phyloP scores from a whole-genome alignment of 495 filamentous ascomycete species.

The Paragyromitra xinjiangensis region DNA sequence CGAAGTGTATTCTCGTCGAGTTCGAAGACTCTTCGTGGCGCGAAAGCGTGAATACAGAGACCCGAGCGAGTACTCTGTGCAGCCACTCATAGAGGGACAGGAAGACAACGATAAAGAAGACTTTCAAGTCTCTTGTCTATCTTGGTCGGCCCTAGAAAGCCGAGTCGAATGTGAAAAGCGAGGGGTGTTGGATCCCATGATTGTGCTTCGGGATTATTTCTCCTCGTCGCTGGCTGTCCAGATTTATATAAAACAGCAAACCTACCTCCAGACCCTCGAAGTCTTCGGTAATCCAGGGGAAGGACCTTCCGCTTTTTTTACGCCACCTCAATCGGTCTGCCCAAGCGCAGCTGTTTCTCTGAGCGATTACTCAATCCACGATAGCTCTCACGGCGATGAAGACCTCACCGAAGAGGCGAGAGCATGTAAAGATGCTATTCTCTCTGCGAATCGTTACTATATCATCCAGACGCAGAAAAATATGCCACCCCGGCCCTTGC shows the following conservation, averaged over 20 bases:
- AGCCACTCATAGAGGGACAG: slow-evolving; percentile 8
- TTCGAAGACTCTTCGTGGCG: slow-evolving; percentile 39
- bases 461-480: slow-evolving; percentile 22
- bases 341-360: slow-evolving; percentile 32
- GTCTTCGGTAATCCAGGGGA: slow-evolving; percentile 28
- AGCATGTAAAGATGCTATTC: slow-evolving; percentile 14
- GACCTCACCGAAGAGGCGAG: slow-evolving; percentile 16
- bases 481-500: slow-evolving; percentile 16
- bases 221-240: slow-evolving; percentile 37
- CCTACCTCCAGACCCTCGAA: slow-evolving; percentile 10
- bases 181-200: slow-evolving; percentile 17
- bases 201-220: slow-evolving; percentile 36
- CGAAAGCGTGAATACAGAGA: slow-evolving; percentile 37
- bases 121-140: slow-evolving; percentile 35
- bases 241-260: slow-evolving; percentile 25
- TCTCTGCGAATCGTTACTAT: slow-evolving; percentile 20
- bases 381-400: neutral
- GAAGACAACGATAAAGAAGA: slow-evolving; percentile 39
- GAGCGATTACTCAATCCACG: neutral
- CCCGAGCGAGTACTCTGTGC: slow-evolving; percentile 28
- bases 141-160: slow-evolving; percentile 32
- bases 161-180: slow-evolving; percentile 33
- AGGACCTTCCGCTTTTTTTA: slow-evolving; percentile 9
- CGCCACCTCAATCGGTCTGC: slow-evolving; percentile 26
- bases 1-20: slow-evolving; percentile 39